A percentile compares a stretch with the other conserved stretches of the same genome.
Evolutionary conservation across 2,329 filamentous ascomycete species (phyloP).

Genomic region (Aspergillus spinulosporus): DNA sequence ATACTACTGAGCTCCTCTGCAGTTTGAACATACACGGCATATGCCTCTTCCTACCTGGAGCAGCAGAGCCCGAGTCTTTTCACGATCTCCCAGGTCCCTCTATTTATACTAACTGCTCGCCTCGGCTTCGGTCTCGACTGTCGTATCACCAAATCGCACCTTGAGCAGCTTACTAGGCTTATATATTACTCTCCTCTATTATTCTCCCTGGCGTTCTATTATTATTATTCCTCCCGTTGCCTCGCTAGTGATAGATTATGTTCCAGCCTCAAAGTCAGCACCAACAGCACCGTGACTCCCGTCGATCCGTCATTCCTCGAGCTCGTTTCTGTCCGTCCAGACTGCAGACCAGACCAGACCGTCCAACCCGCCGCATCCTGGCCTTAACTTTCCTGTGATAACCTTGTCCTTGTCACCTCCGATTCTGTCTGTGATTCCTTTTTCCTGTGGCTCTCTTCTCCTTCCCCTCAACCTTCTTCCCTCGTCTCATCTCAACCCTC

Average conservation of each 20-base stretch:
- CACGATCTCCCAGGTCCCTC: not conserved
- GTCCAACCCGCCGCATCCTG: conserved; percentile 21
- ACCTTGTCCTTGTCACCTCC: conserved; percentile 20
- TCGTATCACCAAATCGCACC: conserved; percentile 15
- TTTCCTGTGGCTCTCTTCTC: conserved; percentile 16
- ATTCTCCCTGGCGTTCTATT: conserved; percentile 9
- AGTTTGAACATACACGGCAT: conserved; percentile 14
- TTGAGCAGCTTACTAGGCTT: conserved; percentile 13
- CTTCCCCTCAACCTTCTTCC: conserved; percentile 11
- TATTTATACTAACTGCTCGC: conserved; percentile 4
- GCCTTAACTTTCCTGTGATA: conserved; percentile 24
- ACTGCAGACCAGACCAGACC: conserved; percentile 9
- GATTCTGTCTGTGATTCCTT: conserved; percentile 18
- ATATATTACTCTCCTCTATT: conserved; percentile 13
- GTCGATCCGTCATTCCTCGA: conserved; percentile 22
- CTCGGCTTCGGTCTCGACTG: not conserved
- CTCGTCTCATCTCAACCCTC: not conserved
- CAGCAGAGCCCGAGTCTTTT: not conserved
- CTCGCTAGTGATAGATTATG: conserved; percentile 15
- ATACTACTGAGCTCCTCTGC: not conserved
- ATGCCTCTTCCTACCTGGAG: conserved; percentile 1
- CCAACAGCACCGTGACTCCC: conserved; percentile 13
- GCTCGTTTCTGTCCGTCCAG: conserved; percentile 7
- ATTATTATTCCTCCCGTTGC: conserved; percentile 6
- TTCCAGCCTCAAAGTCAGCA: conserved; percentile 19